A percentile compares a stretch with the other conserved stretches of the same genome.
Evolutionary conservation across 1,284 basidiomycete genomes (phyloP).

Genomic region (Sanghuangporus baumii): DNA sequence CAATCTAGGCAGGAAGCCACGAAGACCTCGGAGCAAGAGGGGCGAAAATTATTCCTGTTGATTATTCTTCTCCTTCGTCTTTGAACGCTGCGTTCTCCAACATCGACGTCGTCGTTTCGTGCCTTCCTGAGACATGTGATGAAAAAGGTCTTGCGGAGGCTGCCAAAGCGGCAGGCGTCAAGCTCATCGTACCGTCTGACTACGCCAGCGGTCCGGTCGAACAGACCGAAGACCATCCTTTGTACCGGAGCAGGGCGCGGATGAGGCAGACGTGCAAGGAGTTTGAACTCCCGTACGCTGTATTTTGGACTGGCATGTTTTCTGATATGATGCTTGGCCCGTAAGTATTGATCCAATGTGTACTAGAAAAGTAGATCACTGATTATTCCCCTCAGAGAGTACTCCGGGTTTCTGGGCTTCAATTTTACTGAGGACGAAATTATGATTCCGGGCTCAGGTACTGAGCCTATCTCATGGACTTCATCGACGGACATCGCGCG

Average conservation of each 20-base stretch:
- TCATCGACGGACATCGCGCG: slow-evolving; percentile 29
- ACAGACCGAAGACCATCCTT: slow-evolving; percentile 19
- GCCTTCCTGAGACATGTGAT: too few species aligned
- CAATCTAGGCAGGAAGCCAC: neutral
- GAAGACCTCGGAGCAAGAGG: too few species aligned
- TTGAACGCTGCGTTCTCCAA: too few species aligned
- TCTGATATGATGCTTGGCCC: slow-evolving; percentile 17
- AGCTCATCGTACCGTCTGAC: slow-evolving; percentile 36
- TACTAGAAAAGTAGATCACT: neutral
- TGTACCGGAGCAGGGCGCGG: slow-evolving; percentile 7
- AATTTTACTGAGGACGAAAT: slow-evolving; percentile 27
- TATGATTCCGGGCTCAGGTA: slow-evolving; percentile 30
- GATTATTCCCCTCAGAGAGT: slow-evolving; percentile 13
- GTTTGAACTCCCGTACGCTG: slow-evolving; percentile 27
- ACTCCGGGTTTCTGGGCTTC: slow-evolving; percentile 20
- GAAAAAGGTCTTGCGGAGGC: too few species aligned
- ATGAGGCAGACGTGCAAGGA: slow-evolving; percentile 26
- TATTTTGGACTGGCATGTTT: slow-evolving; percentile 29
- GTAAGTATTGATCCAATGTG: neutral
- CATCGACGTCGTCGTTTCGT: too few species aligned
- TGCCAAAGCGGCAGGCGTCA: too few species aligned
- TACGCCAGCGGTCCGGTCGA: slow-evolving; percentile 27
- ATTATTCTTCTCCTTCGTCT: too few species aligned
- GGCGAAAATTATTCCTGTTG: too few species aligned
- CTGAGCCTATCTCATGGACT: slow-evolving; percentile 27